A percentile compares a stretch with the other conserved stretches of the same genome.
Evolutionary conservation across 2,329 filamentous ascomycete species (phyloP).

Genomic region (Sordariomycetes sp.): DNA sequence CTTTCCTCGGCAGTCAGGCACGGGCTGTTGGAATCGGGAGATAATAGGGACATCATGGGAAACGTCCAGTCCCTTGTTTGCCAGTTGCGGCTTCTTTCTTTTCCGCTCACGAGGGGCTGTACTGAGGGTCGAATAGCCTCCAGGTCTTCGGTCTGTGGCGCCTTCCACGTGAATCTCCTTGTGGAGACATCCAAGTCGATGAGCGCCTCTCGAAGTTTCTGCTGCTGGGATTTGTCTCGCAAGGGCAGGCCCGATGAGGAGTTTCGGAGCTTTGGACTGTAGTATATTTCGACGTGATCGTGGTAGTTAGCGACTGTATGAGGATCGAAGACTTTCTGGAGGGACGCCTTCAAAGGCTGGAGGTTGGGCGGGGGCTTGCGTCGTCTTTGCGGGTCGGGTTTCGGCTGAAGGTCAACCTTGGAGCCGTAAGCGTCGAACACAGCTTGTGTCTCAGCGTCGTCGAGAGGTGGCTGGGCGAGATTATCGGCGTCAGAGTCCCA

Average conservation of each 20-base stretch:
- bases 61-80: conserved; percentile 3
- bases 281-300: conserved; percentile 48
- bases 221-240: conserved; percentile 32
- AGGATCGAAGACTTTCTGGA: conserved; percentile 54
- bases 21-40: not conserved
- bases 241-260: conserved; percentile 43
- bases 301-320: conserved; percentile 52
- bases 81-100: not conserved
- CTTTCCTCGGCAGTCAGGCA: not conserved
- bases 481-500: conserved; percentile 57
- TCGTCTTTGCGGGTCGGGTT: conserved; percentile 26
- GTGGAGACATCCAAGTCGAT: conserved; percentile 52
- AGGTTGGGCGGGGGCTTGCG: conserved; percentile 3
- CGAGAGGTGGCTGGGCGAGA: conserved; percentile 43
- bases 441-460: conserved; percentile 39
- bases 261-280: conserved; percentile 23
- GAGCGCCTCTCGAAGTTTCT: conserved; percentile 41
- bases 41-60: conserved; percentile 1
- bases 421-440: conserved; percentile 48
- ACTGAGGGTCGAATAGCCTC: conserved; percentile 42
- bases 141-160: conserved; percentile 24
- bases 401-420: conserved; percentile 30
- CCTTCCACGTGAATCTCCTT: conserved; percentile 10
- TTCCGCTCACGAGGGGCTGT: conserved; percentile 20
- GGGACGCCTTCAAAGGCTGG: conserved; percentile 32